Base-by-base conservation (phyloP, 2,329 filamentous ascomycete species). In the Fusarium nodosum region DNA sequence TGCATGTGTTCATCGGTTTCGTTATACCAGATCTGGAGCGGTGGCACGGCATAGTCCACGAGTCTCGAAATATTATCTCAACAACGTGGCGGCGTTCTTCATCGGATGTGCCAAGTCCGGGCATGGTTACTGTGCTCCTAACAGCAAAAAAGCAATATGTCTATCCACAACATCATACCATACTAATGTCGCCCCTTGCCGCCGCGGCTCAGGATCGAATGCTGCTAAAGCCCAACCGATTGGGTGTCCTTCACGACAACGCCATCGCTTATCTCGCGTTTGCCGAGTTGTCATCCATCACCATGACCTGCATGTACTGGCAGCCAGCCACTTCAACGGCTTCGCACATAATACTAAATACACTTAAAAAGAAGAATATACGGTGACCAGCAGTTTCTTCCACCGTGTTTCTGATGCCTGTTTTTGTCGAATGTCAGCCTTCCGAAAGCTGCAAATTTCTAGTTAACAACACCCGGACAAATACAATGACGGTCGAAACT, bases 191-290 rank as follows among this genome's bases (percentile, higher is more conserved):
- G 57, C 62, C 72, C 68, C 70, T 64, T 45, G 62, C 55, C 46
- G 44, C 55, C 60, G 61, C 54, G 24, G 54, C 48, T 61, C 59
- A 71, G 71, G 66, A 71, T 72, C 52, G 50, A 71, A 69, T 72
- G 66, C 68, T 74, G 60, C 56, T 63, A 73, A 60, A 65, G 56
- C 60, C 59, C 59, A 74, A 66, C 64, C 61, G 71, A 70, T 74
- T 74, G 69, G 71, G 54, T 70, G 48, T 56, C 48, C 47, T 71
- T 67, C 60, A 69, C 56, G 41, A 68, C 62, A 64, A 60, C 60
- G 59, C 57, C 48, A 57, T 74, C 72, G 72, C 72, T 72, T 74
- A 75, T 74, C 73, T 74, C 60, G 63, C 64, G 56, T 64, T 69
- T 68, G 61, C 50, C 56, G 61, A 59, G 59, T 55, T 45, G 53